Evolutionary conservation across 2,329 filamentous ascomycete genomes (phyloP), one percentile per base, ranked within the genome.

Genomic region (Pezicula radicicola): DNA sequence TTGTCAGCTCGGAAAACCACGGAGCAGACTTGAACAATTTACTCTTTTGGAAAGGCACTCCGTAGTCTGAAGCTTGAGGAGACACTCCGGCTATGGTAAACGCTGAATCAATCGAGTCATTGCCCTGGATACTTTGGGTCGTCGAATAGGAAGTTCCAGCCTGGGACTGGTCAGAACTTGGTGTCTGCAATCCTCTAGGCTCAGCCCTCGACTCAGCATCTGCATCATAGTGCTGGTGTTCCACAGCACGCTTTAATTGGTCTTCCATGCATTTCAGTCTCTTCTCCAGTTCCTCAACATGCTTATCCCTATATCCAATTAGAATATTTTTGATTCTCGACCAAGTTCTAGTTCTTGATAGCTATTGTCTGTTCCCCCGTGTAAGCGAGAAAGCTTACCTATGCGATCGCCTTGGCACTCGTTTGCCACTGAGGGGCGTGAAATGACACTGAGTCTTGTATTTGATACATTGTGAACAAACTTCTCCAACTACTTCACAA

Each of bases 401-500:
- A 41, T 55, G 48, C 39, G 58, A 55, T 43, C 53, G 56, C 39
- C 60, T 57, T 36, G 57, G 59, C 36, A 50, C 59, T 44, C 59
- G 54, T 40, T 58, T 62, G 21, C 50, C 54, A 33, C 54, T 49
- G 16, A 65, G 63, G 1, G 62, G 63, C 1, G 64, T 67, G 40
- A 66, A 67, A 55, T 65, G 64, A 48, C 65, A 67, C 15, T 15
- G 21, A 30, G 58, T 60, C 13, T 53, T 53, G 46, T 50, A 55
- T 48, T 62, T 64, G 28, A 56, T 60, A 50, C 63, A 66, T 41
- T 66, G 64, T 21, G 50, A 41, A 52, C 65, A 67, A n/a, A 53
- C 52, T 19, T 60, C 50, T 12, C 35, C 41, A 7, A 56, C 62
- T 9, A 60, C 54, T 40, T 63, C 56, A 48, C 65, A 66, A 10